Evolutionary conservation across 2,329 filamentous ascomycete species (phyloP), one percentile per base, ranked within the genome.

Genomic region (Penicillium sp.): DNA sequence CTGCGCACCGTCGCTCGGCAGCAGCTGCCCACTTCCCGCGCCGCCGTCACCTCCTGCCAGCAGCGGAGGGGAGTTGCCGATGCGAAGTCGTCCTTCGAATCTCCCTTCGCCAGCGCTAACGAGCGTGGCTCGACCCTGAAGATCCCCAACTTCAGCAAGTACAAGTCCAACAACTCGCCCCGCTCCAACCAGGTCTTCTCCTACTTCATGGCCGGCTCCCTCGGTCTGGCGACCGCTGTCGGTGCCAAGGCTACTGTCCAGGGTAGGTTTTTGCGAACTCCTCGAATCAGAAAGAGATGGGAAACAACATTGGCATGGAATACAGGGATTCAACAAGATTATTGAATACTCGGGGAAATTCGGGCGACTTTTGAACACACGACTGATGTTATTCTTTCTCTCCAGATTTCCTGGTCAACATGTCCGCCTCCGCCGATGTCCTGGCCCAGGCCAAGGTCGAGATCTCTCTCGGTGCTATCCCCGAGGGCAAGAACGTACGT

Each of bases 371-470:
- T 49, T 53, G 39, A 43, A 53, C 50, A 50, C 19, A 40, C 50
- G 58, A 57, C 69, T 70, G 65, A 72, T 60, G 38, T 62, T 63
- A 60, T 66, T 59, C 61, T 55, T 60, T 64, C 57, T 56, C 52
- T 67, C 66, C 79, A 99, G 94, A 99, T 82, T 99, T 99, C 86
- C 85, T 99, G 65, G 91, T 96, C 82, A 99, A 97, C 87, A 97
- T 99, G 95, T 95, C 93, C 72, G 94, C 94, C 63, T 99, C 94
- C 61, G 94, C 94, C 79, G 94, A 99, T 74, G 92, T 99, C 74
- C 81, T 99, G 81, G 94, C 95, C 76, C 95, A 97, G 87, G 94
- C 94, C 79, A 99, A 99, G 88, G 94, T 99, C 70, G 94, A 99
- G 83, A 89, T 99, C 70, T 91, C 96, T 78, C 89, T 99, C 67